Base-by-base conservation (phyloP, 192 early-diverging fungal species). In the Dimargaris cristalligena region DNA sequence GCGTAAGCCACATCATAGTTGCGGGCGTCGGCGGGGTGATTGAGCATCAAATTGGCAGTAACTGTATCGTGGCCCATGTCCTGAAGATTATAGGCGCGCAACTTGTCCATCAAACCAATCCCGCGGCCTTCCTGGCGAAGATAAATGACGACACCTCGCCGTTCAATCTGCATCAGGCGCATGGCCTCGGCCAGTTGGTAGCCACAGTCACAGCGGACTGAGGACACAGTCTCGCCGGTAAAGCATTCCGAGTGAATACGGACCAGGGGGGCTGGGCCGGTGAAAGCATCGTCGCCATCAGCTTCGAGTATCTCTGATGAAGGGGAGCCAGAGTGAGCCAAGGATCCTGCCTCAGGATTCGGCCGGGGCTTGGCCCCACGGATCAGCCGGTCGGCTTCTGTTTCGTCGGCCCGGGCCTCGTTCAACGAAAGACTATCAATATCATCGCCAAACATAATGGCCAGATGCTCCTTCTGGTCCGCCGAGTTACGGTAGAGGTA, bases 171-270 rank as follows among this genome's bases (percentile, higher is more conserved):
- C 71, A 98, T 95, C 58, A 84, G 67, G 45, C 82, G 71, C 89
- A 94, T 93, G 0, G 94, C 88, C 65, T 87, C 85, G 54, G 92
- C 82, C 57, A 97, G 73, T 65, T 97, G 93, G 62, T 92, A 90
- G 16, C 85, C 91, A 71, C 94, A 98, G 69, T 98, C 94, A 63
- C 94, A 98, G 11, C 94, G 79, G 56, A 79, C 80, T 11, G 86
- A 89, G 25, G 86, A 83, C 2, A 95, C 80, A 0, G 90, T 95
- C 64, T 98, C 94, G 47, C 94, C 92, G 0, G 94, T 98, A 61
- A 93, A 95, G 65, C 94, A 98, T 64, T 90, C 92, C 0, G 92
- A 95, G 65, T 98, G 94, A 46, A 98, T 92, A 25, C 94, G 81
- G 13, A 85, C 87, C 41, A 98, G 64, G 26, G 92, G 90, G n/a